Conservation (phyloP, 2,329 filamentous ascomycete genomes). For the Ciborinia camelliae region DNA sequence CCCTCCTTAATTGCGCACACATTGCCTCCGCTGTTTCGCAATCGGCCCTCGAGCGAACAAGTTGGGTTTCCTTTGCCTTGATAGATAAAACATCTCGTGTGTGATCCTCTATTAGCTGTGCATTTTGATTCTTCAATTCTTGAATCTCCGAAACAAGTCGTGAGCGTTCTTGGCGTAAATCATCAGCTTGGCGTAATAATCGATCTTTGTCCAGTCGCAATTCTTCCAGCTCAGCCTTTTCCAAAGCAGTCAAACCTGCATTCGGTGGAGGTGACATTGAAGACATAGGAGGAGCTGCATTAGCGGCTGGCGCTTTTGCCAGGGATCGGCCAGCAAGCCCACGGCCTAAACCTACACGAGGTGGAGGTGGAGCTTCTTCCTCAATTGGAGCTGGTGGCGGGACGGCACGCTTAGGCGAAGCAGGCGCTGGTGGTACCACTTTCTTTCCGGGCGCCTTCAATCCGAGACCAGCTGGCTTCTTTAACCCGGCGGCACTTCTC, state of each 20-base stretch:
- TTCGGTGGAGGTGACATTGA: conserved; percentile 56
- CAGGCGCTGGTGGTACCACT: conserved; percentile 41
- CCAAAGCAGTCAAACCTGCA: conserved; percentile 70
- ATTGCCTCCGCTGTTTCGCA: conserved; percentile 83
- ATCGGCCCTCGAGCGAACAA: conserved; percentile 87
- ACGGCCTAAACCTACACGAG: conserved; percentile 43
- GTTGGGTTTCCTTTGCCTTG: conserved; percentile 96
- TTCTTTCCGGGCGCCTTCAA: conserved; percentile 60
- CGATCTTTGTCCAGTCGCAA: conserved; percentile 80
- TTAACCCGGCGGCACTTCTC: conserved; percentile 47
- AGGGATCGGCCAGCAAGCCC: conserved; percentile 85
- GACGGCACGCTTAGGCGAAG: conserved; percentile 49
- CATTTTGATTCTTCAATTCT: conserved; percentile 95
- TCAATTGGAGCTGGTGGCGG: conserved; percentile 47
- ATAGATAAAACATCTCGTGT: conserved; percentile 93
- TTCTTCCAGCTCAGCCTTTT: conserved; percentile 89
- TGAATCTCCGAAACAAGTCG: conserved; percentile 83
- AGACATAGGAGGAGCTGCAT: conserved; percentile 47
- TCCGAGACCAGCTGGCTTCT: conserved; percentile 49
- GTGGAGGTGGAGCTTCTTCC: conserved; percentile 39
- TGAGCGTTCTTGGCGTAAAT: conserved; percentile 75
- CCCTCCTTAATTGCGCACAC: conserved; percentile 77
- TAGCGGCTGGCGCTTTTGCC: conserved; percentile 58
- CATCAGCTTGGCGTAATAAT: conserved; percentile 70
- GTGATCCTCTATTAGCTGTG: conserved; percentile 93